phyloP scores from a whole-genome alignment of 495 filamentous ascomycete genomes.

The Ascobolus immersus region DNA sequence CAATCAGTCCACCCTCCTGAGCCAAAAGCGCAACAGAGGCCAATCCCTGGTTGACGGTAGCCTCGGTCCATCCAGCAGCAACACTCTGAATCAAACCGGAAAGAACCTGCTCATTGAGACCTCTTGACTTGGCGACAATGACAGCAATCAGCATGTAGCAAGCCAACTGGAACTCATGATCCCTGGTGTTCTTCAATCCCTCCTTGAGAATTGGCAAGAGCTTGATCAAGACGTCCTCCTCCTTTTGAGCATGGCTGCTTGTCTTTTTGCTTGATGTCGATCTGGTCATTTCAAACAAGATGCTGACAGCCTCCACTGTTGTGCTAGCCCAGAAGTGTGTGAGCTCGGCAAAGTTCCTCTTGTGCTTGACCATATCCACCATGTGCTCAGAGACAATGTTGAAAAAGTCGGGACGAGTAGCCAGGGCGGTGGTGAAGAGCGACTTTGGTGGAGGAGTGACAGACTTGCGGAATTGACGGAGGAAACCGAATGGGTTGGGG shows the following conservation, averaged over 20 bases:
- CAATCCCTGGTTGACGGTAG: slow-evolving; percentile 46
- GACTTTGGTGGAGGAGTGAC: slow-evolving; percentile 49
- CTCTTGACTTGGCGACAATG: slow-evolving; percentile 54
- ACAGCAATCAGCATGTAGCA: slow-evolving; percentile 77
- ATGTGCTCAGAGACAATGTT: slow-evolving; percentile 47
- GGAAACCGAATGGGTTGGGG: slow-evolving; percentile 40
- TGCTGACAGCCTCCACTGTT: slow-evolving; percentile 55
- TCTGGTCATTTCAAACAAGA: slow-evolving; percentile 46
- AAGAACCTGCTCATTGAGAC: slow-evolving; percentile 46
- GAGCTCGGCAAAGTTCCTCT: too few relatives aligned
- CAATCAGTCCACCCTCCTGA: slow-evolving; percentile 41
- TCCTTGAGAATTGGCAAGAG: slow-evolving; percentile 53
- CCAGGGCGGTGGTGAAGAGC: slow-evolving; percentile 53
- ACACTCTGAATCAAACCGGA: slow-evolving; percentile 67
- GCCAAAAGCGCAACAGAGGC: slow-evolving; percentile 58
- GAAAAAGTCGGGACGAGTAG: slow-evolving; percentile 44
- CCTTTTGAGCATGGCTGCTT: slow-evolving; percentile 40
- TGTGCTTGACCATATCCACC: slow-evolving; percentile 35
- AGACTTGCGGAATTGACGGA: slow-evolving; percentile 58
- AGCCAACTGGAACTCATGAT: slow-evolving; percentile 50
- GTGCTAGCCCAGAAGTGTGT: too few relatives aligned
- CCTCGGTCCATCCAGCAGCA: slow-evolving; percentile 42
- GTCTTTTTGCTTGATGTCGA: slow-evolving; percentile 44
- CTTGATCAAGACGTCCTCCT: slow-evolving; percentile 50
- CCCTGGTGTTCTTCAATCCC: slow-evolving; percentile 42